These are phyloP conservation scores for Ophiostoma perfectum DNA, from an alignment of 2,329 filamentous ascomycete genomes.

Conservation along the genomic window DNA sequence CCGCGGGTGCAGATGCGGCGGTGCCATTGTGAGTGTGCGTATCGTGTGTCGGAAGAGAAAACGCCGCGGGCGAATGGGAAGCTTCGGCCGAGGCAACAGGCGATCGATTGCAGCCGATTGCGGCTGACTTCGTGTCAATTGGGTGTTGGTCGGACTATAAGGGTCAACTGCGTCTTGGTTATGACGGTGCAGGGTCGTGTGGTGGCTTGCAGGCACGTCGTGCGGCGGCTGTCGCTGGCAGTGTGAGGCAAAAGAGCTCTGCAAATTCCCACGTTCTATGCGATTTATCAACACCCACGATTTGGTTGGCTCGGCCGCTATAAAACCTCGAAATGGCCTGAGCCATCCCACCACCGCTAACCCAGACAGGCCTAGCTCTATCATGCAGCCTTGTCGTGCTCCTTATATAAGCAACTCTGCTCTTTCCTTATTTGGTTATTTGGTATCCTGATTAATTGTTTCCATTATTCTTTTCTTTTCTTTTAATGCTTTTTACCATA, in stretches of 20 bases:
- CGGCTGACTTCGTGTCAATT: not conserved
- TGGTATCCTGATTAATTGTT: not conserved
- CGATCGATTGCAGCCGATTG: not conserved
- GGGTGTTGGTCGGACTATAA: not conserved
- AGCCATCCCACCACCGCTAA: not conserved
- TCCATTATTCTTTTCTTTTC: too few species aligned
- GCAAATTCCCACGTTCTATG: not conserved
- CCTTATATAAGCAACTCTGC: not conserved
- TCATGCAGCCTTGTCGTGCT: not conserved
- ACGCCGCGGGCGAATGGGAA: not conserved
- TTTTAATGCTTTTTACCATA: too few species aligned
- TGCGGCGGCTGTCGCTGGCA: conserved; percentile 5
- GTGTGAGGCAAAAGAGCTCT: conserved; percentile 9
- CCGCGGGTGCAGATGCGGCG: conserved; percentile 84
- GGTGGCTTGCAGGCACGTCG: not conserved
- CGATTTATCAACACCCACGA: conserved; percentile 19
- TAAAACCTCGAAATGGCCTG: not conserved
- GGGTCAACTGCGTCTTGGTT: not conserved
- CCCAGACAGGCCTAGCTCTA: not conserved
- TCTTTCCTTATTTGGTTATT: not conserved
- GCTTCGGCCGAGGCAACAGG: not conserved
- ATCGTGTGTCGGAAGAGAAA: too few species aligned
- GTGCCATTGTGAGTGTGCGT: conserved; percentile 32
- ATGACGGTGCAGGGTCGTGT: not conserved
- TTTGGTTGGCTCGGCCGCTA: conserved; percentile 22